Conservation (phyloP, 805 yeast genomes). For the Tanozyma kutaoensis region DNA sequence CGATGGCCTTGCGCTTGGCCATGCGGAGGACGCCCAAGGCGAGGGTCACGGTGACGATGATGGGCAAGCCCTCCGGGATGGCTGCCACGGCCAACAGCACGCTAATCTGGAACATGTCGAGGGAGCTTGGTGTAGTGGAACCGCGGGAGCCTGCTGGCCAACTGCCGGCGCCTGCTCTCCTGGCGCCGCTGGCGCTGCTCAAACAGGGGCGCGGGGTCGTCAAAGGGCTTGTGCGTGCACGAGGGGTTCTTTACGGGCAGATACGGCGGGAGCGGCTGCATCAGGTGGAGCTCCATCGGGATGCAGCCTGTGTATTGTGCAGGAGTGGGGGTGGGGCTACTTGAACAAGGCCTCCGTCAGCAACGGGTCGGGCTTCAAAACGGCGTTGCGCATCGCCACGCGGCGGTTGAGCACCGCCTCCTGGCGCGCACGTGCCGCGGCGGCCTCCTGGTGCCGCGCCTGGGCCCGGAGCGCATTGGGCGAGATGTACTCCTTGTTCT, state of each 20-base stretch:
- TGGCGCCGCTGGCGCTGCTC: neutral
- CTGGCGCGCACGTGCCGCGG: slow-evolving; percentile 62
- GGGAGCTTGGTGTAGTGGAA: slow-evolving; percentile 54
- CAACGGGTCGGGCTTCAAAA: slow-evolving; percentile 69
- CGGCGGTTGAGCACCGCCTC: slow-evolving; percentile 71
- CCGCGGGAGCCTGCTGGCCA: slow-evolving; percentile 6
- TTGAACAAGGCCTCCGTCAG: slow-evolving; percentile 66
- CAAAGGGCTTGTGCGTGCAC: neutral
- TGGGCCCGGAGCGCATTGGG: slow-evolving; percentile 94
- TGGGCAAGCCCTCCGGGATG: slow-evolving; percentile 97
- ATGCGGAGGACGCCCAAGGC: slow-evolving; percentile 94
- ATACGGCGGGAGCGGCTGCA: neutral
- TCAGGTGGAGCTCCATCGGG: neutral
- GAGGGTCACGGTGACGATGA: slow-evolving; percentile 92
- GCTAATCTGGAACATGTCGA: slow-evolving; percentile 95
- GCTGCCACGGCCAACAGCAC: slow-evolving; percentile 98
- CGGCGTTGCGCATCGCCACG: slow-evolving; percentile 61
- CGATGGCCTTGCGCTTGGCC: slow-evolving; percentile 92
- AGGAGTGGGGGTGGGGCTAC: too few relatives aligned
- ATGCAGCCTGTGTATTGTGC: too few relatives aligned
- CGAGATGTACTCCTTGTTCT: slow-evolving; percentile 91
- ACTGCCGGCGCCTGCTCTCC: slow-evolving; percentile 6
- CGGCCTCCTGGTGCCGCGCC: slow-evolving; percentile 65
- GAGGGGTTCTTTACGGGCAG: neutral
- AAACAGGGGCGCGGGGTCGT: neutral